These are phyloP conservation scores for Epithemia pelagica DNA, from an alignment of 108 stramenopile genomes.

Conservation along the genomic window DNA sequence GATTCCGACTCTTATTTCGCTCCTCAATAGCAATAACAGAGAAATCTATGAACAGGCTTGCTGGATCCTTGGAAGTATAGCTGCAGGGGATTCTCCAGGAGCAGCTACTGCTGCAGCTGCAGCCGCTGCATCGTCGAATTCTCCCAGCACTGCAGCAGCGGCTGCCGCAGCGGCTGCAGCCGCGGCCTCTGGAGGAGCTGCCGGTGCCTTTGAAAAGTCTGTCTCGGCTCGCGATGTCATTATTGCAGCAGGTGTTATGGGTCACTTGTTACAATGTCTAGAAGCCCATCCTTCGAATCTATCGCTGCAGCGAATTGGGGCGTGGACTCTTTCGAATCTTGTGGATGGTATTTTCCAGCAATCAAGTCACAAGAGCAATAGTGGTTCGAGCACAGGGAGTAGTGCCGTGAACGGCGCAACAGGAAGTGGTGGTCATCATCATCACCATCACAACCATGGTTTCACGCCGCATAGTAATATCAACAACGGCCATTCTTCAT, in stretches of 20 bases:
- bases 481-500: not conserved
- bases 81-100: constrained; percentile 56
- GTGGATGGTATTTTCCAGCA: constrained; percentile 68
- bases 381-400: not conserved
- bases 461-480: not conserved
- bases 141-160: constrained; percentile 2
- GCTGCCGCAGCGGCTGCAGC: constrained; percentile 7
- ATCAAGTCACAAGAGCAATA: constrained; percentile 18
- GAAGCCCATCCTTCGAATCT: constrained; percentile 53
- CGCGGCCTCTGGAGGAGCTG: constrained; percentile 8
- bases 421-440: constrained; percentile 1
- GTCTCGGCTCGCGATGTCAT: constrained; percentile 74
- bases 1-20: constrained; percentile 70
- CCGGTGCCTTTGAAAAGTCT: constrained; percentile 29
- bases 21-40: constrained; percentile 53
- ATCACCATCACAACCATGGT: constrained; percentile 2
- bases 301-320: constrained; percentile 66
- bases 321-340: constrained; percentile 73
- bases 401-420: constrained; percentile 10
- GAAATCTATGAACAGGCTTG: constrained; percentile 76
- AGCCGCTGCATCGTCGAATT: constrained; percentile 19
- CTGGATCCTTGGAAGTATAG: constrained; percentile 83
- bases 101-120: constrained; percentile 9
- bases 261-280: constrained; percentile 58
- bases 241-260: constrained; percentile 75